phyloP scores from a whole-genome alignment of 2,329 filamentous ascomycete species.

The Xylariaceae sp. region DNA sequence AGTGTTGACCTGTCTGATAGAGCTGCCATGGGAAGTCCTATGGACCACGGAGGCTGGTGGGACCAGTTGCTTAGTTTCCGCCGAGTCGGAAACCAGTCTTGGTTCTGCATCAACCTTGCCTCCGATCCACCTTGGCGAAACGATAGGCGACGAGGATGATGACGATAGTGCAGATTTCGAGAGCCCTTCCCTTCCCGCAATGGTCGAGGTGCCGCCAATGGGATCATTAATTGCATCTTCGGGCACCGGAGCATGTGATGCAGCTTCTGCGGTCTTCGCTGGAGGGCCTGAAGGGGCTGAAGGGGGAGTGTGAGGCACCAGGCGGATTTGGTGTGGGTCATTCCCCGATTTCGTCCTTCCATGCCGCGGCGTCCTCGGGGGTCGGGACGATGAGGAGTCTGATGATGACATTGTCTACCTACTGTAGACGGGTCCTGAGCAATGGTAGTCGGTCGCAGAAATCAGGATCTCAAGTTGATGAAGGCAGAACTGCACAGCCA shows the following conservation, averaged over 20 bases:
- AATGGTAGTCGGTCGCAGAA: slow-evolving; percentile 11
- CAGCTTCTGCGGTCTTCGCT: slow-evolving; percentile 26
- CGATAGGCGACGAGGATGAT: slow-evolving; percentile 29
- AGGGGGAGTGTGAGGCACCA: slow-evolving; percentile 46
- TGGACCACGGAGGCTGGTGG: slow-evolving; percentile 35
- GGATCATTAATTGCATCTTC: slow-evolving; percentile 18
- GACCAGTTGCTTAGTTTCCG: slow-evolving; percentile 29
- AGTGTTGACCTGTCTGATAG: slow-evolving; percentile 37
- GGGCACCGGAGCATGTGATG: slow-evolving; percentile 20
- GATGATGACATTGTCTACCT: slow-evolving; percentile 32
- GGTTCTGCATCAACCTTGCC: slow-evolving; percentile 42
- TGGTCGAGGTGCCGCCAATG: slow-evolving; percentile 20
- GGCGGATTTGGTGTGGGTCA: slow-evolving; percentile 40
- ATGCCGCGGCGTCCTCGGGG: slow-evolving; percentile 32
- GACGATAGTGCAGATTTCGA: slow-evolving; percentile 34
- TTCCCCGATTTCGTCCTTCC: slow-evolving; percentile 39
- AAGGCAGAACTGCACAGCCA: slow-evolving; percentile 22
- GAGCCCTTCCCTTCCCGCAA: slow-evolving; percentile 25
- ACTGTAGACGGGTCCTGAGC: slow-evolving; percentile 13
- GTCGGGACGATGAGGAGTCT: slow-evolving; percentile 25
- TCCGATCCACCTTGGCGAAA: slow-evolving; percentile 35
- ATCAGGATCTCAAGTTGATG: slow-evolving; percentile 11
- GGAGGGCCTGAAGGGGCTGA: slow-evolving; percentile 15
- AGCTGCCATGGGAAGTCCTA: slow-evolving; percentile 35
- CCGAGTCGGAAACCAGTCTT: slow-evolving; percentile 36